Percentiles rank a stretch among this genome's conserved stretches.
These are phyloP conservation scores for Carallia brachiata DNA, from an alignment of 345 rosid species.

Conservation along the genomic window DNA sequence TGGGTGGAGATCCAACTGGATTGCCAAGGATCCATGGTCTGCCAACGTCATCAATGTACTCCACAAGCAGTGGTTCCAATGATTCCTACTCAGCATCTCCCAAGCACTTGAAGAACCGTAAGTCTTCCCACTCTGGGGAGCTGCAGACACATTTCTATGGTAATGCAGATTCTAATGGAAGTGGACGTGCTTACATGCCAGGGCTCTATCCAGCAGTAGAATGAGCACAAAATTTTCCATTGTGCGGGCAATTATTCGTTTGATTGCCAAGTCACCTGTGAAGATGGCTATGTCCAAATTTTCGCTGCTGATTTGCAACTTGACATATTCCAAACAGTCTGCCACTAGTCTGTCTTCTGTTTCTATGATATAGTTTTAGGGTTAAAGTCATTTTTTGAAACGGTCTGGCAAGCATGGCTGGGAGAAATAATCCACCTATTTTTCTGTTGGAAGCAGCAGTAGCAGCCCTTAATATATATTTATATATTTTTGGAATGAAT, in stretches of 20 bases:
- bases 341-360: constrained; percentile 5
- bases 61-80: constrained; percentile 43
- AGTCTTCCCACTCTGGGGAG: constrained; percentile 71
- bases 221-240: constrained; percentile 4
- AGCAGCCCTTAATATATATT: constrained; percentile 13
- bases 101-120: constrained; percentile 50
- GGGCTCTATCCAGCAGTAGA: constrained; percentile 42
- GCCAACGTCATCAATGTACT: constrained; percentile 58
- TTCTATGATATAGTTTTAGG: constrained; percentile 20
- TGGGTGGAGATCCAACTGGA: constrained; percentile 66
- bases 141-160: constrained; percentile 54
- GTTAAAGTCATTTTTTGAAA: constrained; percentile 24
- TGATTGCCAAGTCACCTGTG: constrained; percentile 9
- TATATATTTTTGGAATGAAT: constrained; percentile 10
- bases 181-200: constrained; percentile 45
- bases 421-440: constrained; percentile 22
- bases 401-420: constrained; percentile 28
- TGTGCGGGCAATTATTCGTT: constrained; percentile 13
- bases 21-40: constrained; percentile 76
- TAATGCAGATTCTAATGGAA: constrained; percentile 63
- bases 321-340: constrained; percentile 4
- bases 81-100: constrained; percentile 63
- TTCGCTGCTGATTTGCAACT: constrained; percentile 13
- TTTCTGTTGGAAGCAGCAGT: constrained; percentile 7
- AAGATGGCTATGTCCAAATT: constrained; percentile 10